These are phyloP conservation scores for Wolfiporia cocos DNA, from an alignment of 1,284 basidiomycete genomes.

Conservation along the genomic window DNA sequence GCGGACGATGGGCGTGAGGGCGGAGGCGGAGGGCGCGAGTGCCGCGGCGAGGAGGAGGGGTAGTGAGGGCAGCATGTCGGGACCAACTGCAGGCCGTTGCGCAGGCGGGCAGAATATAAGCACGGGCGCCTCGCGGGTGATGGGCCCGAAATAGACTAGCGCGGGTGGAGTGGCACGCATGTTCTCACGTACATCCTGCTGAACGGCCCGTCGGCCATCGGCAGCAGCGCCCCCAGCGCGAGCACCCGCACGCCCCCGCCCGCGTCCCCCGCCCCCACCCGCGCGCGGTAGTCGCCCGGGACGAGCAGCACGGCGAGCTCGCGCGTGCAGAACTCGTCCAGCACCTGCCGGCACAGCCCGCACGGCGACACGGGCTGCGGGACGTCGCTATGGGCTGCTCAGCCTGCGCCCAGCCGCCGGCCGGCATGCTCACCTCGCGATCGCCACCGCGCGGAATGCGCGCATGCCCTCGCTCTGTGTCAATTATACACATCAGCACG, in stretches of 20 bases:
- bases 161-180: too few species aligned
- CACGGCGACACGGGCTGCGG: conserved; percentile 65
- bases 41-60: conserved; percentile 4
- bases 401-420: neutral
- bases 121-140: too few species aligned
- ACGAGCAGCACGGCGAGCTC: conserved; percentile 72
- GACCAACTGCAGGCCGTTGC: too few species aligned
- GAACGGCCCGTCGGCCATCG: too few species aligned
- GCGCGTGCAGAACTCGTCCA: conserved; percentile 77
- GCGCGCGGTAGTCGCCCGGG: conserved; percentile 48
- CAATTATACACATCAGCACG: neutral
- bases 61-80: neutral
- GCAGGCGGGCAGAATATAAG: too few species aligned
- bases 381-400: conserved; percentile 42
- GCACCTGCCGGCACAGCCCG: conserved; percentile 85
- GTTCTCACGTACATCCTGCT: too few species aligned
- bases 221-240: conserved; percentile 69
- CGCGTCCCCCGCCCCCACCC: conserved; percentile 26
- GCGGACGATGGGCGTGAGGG: conserved; percentile 4
- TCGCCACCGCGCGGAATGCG: conserved; percentile 60
- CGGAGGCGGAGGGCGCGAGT: conserved; percentile 4
- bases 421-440: conserved; percentile 44
- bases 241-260: conserved; percentile 45
- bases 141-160: too few species aligned
- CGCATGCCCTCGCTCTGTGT: conserved; percentile 63